Percentiles rank a stretch among this genome's conserved stretches.
Evolutionary conservation across 345 rosid species (phyloP).

Genomic region (Laguncularia racemosa): DNA sequence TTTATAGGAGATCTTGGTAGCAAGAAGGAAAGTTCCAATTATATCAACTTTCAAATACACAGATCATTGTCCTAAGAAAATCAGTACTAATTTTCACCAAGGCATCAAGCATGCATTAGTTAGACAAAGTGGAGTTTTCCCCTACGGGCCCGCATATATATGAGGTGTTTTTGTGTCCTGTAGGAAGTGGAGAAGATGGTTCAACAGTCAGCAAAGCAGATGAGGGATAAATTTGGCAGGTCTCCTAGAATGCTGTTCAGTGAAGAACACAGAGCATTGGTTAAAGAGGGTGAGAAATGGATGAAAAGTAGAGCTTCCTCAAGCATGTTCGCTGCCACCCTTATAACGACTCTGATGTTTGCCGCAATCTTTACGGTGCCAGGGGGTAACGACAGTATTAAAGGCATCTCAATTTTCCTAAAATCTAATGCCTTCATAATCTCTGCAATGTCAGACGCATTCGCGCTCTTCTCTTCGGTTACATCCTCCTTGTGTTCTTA

Average conservation of each 20-base stretch:
- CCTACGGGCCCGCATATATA: too few species aligned
- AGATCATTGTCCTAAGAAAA: too few species aligned
- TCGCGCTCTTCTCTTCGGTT: slow-evolving; percentile 27
- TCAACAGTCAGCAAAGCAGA: slow-evolving; percentile 4
- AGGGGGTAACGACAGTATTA: slow-evolving; percentile 21
- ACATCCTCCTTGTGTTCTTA: slow-evolving; percentile 30
- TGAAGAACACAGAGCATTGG: slow-evolving; percentile 11
- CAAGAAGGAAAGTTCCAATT: too few species aligned
- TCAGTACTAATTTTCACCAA: background rate
- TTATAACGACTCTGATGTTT: slow-evolving; percentile 39
- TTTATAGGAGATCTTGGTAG: too few species aligned
- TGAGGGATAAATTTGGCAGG: background rate
- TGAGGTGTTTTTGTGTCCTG: background rate
- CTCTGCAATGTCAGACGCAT: slow-evolving; percentile 19
- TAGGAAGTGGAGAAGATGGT: slow-evolving; percentile 15
- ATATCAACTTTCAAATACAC: too few species aligned
- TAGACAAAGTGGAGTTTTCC: background rate
- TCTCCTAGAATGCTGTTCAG: slow-evolving; percentile 16
- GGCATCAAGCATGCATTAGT: too few species aligned
- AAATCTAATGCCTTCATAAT: slow-evolving; percentile 5
- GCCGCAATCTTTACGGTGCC: slow-evolving; percentile 36
- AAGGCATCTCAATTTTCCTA: slow-evolving; percentile 21
- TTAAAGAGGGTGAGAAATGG: slow-evolving; percentile 30
- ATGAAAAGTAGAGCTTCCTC: slow-evolving; percentile 38
- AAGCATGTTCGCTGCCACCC: slow-evolving; percentile 30